phyloP scores from a whole-genome alignment of 2,329 filamentous ascomycete species.

The Beauveria australis region DNA sequence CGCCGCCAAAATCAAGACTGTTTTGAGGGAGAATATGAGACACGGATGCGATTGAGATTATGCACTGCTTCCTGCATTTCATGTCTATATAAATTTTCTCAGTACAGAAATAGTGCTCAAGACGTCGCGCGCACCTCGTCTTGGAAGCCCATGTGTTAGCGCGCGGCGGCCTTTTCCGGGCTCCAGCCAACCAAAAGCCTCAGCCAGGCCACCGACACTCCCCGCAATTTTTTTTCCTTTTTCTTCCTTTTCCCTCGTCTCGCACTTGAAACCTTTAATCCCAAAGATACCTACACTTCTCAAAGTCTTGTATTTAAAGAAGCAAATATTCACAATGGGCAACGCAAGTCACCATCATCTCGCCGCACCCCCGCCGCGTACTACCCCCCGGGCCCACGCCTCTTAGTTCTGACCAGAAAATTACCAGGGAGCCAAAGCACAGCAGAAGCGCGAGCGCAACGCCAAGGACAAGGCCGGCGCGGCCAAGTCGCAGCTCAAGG shows the following conservation, averaged over 20 bases:
- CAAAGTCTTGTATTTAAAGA: not conserved
- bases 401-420: not conserved
- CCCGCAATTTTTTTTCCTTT: constrained; percentile 7
- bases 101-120: not conserved
- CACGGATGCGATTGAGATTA: too few relatives aligned
- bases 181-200: constrained; percentile 6
- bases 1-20: not conserved
- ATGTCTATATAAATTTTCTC: not conserved
- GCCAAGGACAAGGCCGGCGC: constrained; percentile 49
- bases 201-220: not conserved
- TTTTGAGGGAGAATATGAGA: too few relatives aligned
- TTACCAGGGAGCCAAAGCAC: constrained; percentile 53
- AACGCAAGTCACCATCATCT: constrained; percentile 4
- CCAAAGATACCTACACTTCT: not conserved
- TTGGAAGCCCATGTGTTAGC: not conserved
- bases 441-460: constrained; percentile 66
- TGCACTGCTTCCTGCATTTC: not conserved
- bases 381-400: not conserved
- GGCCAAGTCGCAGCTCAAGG: constrained; percentile 62
- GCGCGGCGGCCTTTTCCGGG: not conserved
- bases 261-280: not conserved
- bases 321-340: constrained; percentile 9
- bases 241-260: not conserved
- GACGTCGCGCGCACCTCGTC: not conserved
- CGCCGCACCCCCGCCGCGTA: not conserved